Base-by-base conservation (phyloP, 2,329 filamentous ascomycete genomes). In the Pseudopyricularia cyperi region DNA sequence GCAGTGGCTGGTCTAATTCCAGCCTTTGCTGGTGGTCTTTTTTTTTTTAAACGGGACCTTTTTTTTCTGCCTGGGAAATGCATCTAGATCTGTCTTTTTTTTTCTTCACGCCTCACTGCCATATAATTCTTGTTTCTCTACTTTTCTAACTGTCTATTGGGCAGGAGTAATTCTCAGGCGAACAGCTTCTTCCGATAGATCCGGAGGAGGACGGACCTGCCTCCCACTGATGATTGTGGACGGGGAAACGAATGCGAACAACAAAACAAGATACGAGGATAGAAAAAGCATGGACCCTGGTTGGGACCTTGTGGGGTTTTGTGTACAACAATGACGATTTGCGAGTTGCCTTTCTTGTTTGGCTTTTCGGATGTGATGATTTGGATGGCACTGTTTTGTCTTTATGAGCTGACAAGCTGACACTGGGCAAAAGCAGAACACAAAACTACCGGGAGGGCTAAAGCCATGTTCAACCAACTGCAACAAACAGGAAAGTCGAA, bases 61-160 rank as follows among this genome's bases (percentile, higher is more conserved):
- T 39, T 42, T 42, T 19, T 42, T 3, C n/a, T 17, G 15, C 37
- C 11, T n/a, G 37, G 37, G 11, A 42, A 42, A 49, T 22, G 47
- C 47, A 49, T 49, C 32, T 49, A 49, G 47, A 49, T 15, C 19
- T 49, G 47, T 49, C 19, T 49, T 32, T 34, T 49, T 9, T 14
- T 35, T 47, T 8, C 24, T 35, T 35, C 33, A 24, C 11, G 30
- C 28, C 19, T 35, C 32, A 32, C 32, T 34, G 14, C 32, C 32
- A 32, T 34, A 34, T 49, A 34, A 34, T 34, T 49, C 47, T 35
- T 34, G 17, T 24, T 49, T 35, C 17, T 33, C 7, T 49, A 15
- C 6, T 12, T 49, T 35, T 49, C n/a, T 19, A 19, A 34, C 32
- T 37, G 30, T 32, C 33, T 24, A 22, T 22, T 49, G 47, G 47